Evolutionary conservation across 208 protist genomes (phyloP), one percentile per base, ranked within the genome.

Genomic region (Crithidia bombi): DNA sequence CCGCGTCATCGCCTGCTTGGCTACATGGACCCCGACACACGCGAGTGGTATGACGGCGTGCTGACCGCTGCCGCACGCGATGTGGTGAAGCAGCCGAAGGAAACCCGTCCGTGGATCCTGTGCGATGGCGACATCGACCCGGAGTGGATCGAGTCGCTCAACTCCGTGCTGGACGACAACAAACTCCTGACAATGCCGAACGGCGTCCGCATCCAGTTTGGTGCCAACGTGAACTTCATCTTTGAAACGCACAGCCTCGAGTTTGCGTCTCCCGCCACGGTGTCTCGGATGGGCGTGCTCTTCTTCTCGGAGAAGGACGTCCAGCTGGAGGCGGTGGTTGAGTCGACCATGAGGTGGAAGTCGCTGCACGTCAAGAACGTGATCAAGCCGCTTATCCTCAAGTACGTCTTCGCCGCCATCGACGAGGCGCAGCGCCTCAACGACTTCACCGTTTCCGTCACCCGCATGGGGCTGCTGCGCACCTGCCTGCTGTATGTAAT

Each of bases 141-240:
- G 10, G 96, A 99, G 69, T 99, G 97, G 98, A 98, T 99, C 56
- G 98, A 99, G 84, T 99, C 98, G 41, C 86, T 99, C 35, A 99
- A 99, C 88, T 99, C 98, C 30, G 98, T 99, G 19, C 82, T 99
- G 26, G 98, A 99, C 76, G 98, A 99, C 79, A 99, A 99, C 90
- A 98, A 98, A 67, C 86, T 98, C 41, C 85, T 99, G 23, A 99
- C 98, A 33, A 94, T 99, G 73, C 97, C 98, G 9, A 99, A 99
- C 72, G 97, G 97, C 56, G 98, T 99, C 32, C 92, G 98, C 52
- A 96, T 99, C 35, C 96, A 98, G 65, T 99, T 99, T 82, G 84
- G 92, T 19, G 68, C 80, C 5, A 98, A 98, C 61, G 87, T 98
- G 30, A 98, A 98, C 79, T 96, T 99, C 76, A 67, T 98, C 39